Base-by-base conservation (phyloP, 148 eudicot genomes). In the Silene latifolia region DNA sequence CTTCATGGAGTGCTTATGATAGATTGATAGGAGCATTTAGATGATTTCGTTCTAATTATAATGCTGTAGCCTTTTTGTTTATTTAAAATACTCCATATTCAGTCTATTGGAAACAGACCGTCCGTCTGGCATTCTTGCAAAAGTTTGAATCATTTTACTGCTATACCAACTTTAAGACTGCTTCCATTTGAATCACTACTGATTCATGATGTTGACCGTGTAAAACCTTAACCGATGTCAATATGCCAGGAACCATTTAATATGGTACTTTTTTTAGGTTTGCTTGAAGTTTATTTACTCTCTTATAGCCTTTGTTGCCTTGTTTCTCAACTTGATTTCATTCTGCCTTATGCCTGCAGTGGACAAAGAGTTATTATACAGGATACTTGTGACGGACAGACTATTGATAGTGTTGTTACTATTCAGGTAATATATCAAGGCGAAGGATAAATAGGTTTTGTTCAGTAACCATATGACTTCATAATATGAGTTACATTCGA, bases 281-380 rank as follows among this genome's bases (percentile, higher is more conserved):
- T 63, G 27, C 44, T 8, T 58, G 10, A 42, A 61, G 20, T 56
- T 35, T 71, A 23, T 56, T 42, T 17, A 48, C 57, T 64, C n/a
- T 25, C 35, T 74, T 29, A 44, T 61, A 25, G 14, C 73, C 35
- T 47, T 42, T 78, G 13, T 32, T 19, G 3, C 69, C 47, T 61
- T 17, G 42, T 75, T 54, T 66, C 5, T 42, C 35, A 67, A 71
- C 56, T 47, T 71, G 59, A 29, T 27, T 60, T 82, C 71, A 72
- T 71, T 76, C 71, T 74, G 8, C 18, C 46, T 9, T 66, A 65
- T 71, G 73, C 68, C 24, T 83, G 87, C 92, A 94, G 97, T 85
- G 98, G 96, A 67, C 98, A 94, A 80, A 85, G 93, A 86, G 90
- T 94, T 69, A 83, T 85, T 35, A 77, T 94, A 76, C 87, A 90